Base-by-base conservation (phyloP, 352 stramenopile genomes). In the Plasmopara viticola region DNA sequence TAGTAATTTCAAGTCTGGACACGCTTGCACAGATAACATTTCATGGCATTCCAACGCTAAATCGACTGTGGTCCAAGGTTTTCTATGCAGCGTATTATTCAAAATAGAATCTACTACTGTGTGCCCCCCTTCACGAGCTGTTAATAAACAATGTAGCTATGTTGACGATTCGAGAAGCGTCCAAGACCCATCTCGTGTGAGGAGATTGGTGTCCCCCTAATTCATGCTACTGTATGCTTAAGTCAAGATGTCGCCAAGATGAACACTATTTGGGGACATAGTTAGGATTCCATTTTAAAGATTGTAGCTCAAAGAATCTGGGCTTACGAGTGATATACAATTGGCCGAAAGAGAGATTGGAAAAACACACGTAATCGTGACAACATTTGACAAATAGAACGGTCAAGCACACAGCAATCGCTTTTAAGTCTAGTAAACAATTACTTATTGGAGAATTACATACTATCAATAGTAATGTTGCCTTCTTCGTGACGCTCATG, bases 381-480 rank as follows among this genome's bases (percentile, higher is more conserved):
- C 94, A n/a, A 99, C 96, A 5, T 96, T 96, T 0, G 96, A 99
- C 63, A 99, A 99, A 63, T 99, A 94, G 94, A 96, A 99, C 59
- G 96, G 73, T 86, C 70, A 14, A 80, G 75, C 42, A 84, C 76
- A 6, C 96, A 99, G 67, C 95, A 97, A 59, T 72, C 80, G 17
- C 66, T 95, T 33, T 58, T 94, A 9, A 84, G 75, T 39, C 78
- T 95, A 48, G 97, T 98, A 93, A 95, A 44, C 78, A 99, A 18
- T 68, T 99, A 12, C 99, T 99, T 61, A 98, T 99, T 59, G 97
- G 99, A 66, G 97, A 99, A 78, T 95, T 99, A 8, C 97, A 99
- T 60, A 55, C 62, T 5, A 39, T 53, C 18, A 66, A 82, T 45
- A 70, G 65, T n/a, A 86, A 84, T 42, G 68, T 80, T 2, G 60